Conservation (phyloP, 2,329 filamentous ascomycete genomes). For the Colletotrichum limetticola region DNA sequence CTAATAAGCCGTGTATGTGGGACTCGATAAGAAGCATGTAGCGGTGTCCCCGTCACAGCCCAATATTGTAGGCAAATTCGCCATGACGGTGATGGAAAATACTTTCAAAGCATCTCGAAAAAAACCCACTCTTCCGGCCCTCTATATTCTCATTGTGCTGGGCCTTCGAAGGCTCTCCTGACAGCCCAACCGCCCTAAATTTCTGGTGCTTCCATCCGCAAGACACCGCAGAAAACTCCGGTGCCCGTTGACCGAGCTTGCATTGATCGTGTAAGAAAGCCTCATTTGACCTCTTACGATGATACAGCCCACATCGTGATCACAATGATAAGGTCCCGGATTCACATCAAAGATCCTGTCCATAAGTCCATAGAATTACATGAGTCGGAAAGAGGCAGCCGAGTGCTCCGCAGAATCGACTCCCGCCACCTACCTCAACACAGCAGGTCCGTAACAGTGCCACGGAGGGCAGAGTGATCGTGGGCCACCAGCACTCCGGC, state of each 20-base stretch:
- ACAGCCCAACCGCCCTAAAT: not conserved
- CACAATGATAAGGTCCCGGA: not conserved
- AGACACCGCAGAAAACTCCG: not conserved
- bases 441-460: not conserved
- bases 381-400: not conserved
- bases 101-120: constrained; percentile 6
- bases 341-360: not conserved
- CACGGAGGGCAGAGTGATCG: not conserved
- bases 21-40: constrained; percentile 16
- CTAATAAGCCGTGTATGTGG: constrained; percentile 12
- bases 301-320: not conserved
- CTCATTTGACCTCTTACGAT: constrained; percentile 20
- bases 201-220: not conserved
- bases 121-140: constrained; percentile 1
- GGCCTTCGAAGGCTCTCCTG: not conserved
- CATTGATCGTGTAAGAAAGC: constrained; percentile 23
- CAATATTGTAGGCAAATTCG: not conserved
- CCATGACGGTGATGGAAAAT: not conserved
- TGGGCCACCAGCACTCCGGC: not conserved
- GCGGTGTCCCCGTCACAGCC: constrained; percentile 11
- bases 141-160: not conserved
- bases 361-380: not conserved
- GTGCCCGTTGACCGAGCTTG: not conserved
- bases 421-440: not conserved
- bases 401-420: not conserved